Percentiles rank a stretch among this genome's conserved stretches.
Evolutionary conservation across 2,329 filamentous ascomycete species (phyloP).

Genomic region (Didymella keratinophila): DNA sequence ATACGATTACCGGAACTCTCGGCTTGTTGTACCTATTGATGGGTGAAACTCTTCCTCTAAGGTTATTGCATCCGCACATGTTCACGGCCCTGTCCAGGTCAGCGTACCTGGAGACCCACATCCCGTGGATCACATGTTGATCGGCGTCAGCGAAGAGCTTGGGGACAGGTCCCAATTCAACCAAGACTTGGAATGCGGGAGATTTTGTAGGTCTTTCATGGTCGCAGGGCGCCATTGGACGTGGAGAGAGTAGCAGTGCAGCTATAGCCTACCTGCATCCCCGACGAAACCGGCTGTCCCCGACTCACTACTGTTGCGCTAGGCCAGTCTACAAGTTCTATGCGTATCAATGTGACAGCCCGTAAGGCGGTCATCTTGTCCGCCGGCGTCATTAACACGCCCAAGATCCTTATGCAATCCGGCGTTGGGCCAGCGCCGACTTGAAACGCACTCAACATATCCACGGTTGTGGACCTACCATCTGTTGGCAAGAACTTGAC

Average conservation of each 20-base stretch:
- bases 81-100: not conserved
- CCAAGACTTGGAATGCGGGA: not conserved
- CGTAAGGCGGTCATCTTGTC: not conserved
- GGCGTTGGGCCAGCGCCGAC: not conserved
- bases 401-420: not conserved
- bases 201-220: not conserved
- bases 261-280: not conserved
- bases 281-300: not conserved
- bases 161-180: not conserved
- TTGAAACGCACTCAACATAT: not conserved
- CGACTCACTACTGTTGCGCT: not conserved
- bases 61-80: not conserved
- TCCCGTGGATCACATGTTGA: not conserved
- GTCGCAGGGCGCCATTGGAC: not conserved
- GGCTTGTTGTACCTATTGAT: not conserved
- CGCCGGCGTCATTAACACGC: not conserved
- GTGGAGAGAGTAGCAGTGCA: not conserved
- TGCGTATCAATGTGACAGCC: not conserved
- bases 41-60: not conserved
- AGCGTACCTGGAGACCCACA: not conserved
- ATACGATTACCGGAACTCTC: not conserved
- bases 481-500: not conserved
- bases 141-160: not conserved
- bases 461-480: not conserved
- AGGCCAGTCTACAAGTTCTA: not conserved